Percentiles rank a stretch among this genome's conserved stretches.
These are phyloP conservation scores for Trichoderma sp. DNA, from an alignment of 2,329 filamentous ascomycete genomes.

Conservation along the genomic window DNA sequence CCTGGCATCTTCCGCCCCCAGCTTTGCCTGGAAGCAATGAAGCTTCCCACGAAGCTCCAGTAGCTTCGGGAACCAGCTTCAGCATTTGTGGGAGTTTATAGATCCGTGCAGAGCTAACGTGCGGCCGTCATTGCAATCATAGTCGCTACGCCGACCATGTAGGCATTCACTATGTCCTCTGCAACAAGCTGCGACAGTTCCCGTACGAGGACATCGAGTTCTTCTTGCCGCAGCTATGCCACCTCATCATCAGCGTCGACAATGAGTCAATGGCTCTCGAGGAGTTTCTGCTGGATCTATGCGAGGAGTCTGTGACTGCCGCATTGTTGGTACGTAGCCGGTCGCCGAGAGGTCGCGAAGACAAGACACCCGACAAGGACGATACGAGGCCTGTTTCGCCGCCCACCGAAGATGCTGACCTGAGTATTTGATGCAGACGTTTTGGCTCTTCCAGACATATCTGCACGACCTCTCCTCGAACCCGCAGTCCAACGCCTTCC, in stretches of 20 bases:
- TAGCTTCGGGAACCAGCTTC: conserved; percentile 30
- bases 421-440: conserved; percentile 62
- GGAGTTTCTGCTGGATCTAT: conserved; percentile 83
- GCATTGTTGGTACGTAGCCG: conserved; percentile 70
- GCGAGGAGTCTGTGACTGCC: conserved; percentile 84
- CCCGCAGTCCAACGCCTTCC: conserved; percentile 75
- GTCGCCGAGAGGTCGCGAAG: background rate
- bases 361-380: background rate
- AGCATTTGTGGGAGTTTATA: too few species aligned
- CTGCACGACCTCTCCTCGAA: conserved; percentile 77
- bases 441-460: conserved; percentile 89
- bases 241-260: conserved; percentile 83
- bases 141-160: conserved; percentile 89
- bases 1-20: background rate
- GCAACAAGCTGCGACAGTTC: conserved; percentile 85
- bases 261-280: conserved; percentile 91
- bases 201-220: conserved; percentile 91
- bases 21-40: background rate
- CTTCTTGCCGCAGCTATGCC: conserved; percentile 85
- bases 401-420: conserved; percentile 12
- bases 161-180: conserved; percentile 86
- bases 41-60: conserved; percentile 1
- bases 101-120: conserved; percentile 30
- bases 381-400: background rate
- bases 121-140: conserved; percentile 26